Conservation (phyloP, 306 rosid genomes). For the Erythrophleum fordii region DNA sequence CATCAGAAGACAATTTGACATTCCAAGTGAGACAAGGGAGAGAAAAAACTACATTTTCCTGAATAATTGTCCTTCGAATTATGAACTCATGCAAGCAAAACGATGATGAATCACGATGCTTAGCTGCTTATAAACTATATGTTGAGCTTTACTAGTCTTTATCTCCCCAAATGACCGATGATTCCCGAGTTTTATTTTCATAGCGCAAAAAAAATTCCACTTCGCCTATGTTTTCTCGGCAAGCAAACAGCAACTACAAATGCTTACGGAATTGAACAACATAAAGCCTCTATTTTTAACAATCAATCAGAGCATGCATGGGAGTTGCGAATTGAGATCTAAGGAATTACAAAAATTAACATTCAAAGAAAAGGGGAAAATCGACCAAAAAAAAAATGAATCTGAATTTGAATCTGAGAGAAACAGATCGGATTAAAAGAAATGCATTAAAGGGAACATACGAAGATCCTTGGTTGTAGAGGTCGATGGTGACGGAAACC, state of each 20-base stretch:
- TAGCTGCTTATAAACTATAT: background rate
- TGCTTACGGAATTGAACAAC: conserved; percentile 4
- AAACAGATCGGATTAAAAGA: conserved; percentile 25
- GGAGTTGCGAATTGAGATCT: conserved; percentile 50
- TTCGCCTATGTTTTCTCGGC: background rate
- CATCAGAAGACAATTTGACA: background rate
- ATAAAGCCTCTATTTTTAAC: background rate
- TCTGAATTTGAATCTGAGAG: conserved; percentile 26
- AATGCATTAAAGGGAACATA: conserved; percentile 37
- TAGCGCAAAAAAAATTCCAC: background rate
- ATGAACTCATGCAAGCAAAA: conserved; percentile 32
- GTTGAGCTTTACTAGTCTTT: background rate
- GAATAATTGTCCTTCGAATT: conserved; percentile 5
- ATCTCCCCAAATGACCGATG: conserved; percentile 7
- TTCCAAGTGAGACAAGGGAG: background rate
- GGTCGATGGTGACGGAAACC: conserved; percentile 84
- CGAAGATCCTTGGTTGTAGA: conserved; percentile 97
- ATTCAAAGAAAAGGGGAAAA: background rate
- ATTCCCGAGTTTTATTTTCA: background rate
- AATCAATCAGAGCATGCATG: conserved; percentile 46
- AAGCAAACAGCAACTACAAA: background rate
- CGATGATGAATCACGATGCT: background rate
- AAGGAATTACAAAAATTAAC: background rate
- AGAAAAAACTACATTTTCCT: background rate
- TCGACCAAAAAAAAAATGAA: background rate